These are phyloP conservation scores for Hericium coralloides DNA, from an alignment of 768 basidiomycete species.

Conservation along the genomic window DNA sequence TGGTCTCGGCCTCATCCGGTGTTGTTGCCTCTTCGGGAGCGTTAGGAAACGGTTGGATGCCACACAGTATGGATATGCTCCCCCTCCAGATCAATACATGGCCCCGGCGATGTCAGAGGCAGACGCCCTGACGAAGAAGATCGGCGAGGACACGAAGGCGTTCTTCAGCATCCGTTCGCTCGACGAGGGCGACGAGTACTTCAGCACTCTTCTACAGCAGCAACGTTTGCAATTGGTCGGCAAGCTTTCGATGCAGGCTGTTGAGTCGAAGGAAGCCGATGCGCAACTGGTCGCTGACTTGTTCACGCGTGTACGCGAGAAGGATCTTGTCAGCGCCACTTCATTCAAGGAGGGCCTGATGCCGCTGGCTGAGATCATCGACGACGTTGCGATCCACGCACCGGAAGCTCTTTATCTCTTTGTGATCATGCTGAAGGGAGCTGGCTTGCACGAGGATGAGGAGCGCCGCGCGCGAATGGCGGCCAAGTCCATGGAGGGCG, in stretches of 20 bases:
- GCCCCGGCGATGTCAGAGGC: conserved; percentile 45
- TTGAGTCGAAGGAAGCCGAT: conserved; percentile 78
- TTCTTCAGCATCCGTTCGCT: conserved; percentile 79
- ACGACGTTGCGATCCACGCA: conserved; percentile 85
- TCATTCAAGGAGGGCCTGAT: conserved; percentile 70
- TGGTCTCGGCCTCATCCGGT: no score
- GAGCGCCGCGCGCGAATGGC: conserved; percentile 48
- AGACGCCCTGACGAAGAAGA: conserved; percentile 57
- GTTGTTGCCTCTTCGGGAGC: no score
- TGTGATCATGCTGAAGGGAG: conserved; percentile 65
- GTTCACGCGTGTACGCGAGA: conserved; percentile 53
- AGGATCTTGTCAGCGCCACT: conserved; percentile 47
- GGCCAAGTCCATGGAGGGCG: conserved; percentile 50
- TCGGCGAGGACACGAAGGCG: conserved; percentile 77
- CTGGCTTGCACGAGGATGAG: conserved; percentile 48
- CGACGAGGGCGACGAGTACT: conserved; percentile 84
- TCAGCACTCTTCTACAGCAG: conserved; percentile 58
- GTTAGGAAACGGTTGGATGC: no score
- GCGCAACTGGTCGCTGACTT: conserved; percentile 71
- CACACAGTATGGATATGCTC: no score
- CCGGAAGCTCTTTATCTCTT: conserved; percentile 77
- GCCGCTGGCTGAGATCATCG: conserved; percentile 64
- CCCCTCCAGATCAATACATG: no score
- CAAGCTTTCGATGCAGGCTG: conserved; percentile 60
- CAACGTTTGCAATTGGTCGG: conserved; percentile 63